These are phyloP conservation scores for Chaetothyriales sp. DNA, from an alignment of 2,329 filamentous ascomycete genomes.

Conservation along the genomic window DNA sequence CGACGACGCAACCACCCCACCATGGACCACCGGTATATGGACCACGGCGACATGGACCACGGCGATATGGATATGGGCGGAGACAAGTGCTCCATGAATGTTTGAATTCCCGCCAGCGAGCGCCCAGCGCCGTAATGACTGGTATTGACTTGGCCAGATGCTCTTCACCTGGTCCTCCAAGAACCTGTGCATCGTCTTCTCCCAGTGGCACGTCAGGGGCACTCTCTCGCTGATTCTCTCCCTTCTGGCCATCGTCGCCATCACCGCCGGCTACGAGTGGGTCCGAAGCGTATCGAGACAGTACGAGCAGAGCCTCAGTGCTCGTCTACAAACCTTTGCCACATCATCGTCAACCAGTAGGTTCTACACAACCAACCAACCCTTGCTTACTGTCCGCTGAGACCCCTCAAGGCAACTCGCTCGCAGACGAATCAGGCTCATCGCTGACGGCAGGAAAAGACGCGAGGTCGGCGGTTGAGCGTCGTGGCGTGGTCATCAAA, in stretches of 20 bases:
- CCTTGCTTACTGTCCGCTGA: slow-evolving; percentile 9
- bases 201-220: slow-evolving; percentile 71
- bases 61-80: slow-evolving; percentile 45
- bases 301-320: slow-evolving; percentile 52
- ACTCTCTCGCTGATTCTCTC: slow-evolving; percentile 65
- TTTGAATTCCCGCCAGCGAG: slow-evolving; percentile 31
- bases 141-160: slow-evolving; percentile 49
- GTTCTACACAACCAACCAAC: background rate
- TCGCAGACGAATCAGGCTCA: slow-evolving; percentile 46
- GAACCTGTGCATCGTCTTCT: slow-evolving; percentile 93
- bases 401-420: slow-evolving; percentile 13
- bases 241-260: slow-evolving; percentile 63
- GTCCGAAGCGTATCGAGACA: slow-evolving; percentile 62
- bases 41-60: slow-evolving; percentile 44
- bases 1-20: background rate
- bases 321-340: slow-evolving; percentile 22
- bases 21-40: slow-evolving; percentile 32
- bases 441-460: slow-evolving; percentile 61
- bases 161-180: slow-evolving; percentile 92
- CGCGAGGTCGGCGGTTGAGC: slow-evolving; percentile 46
- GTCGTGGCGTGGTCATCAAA: slow-evolving; percentile 64
- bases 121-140: background rate
- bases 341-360: background rate
- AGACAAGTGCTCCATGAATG: slow-evolving; percentile 78
- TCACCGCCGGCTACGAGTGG: slow-evolving; percentile 87